phyloP scores from a whole-genome alignment of 331 rosid genomes.

The Acacia concinna region DNA sequence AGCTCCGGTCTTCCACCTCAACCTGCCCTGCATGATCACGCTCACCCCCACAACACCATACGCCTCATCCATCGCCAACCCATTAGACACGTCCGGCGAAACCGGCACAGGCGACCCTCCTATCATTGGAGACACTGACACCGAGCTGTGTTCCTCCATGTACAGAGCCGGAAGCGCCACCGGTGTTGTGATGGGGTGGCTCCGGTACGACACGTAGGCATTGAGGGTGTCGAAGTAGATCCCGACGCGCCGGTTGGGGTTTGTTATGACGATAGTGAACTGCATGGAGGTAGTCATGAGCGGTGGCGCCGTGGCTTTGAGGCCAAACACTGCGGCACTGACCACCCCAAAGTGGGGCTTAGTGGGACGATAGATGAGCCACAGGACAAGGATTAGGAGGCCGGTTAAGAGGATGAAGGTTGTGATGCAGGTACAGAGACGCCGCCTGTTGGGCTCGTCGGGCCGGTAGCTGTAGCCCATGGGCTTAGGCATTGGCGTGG shows the following conservation, averaged over 20 bases:
- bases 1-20: constrained; percentile 73
- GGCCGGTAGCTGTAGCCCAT: neutral
- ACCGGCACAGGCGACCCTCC: constrained; percentile 72
- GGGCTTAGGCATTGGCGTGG: constrained; percentile 11
- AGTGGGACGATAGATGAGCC: constrained; percentile 85
- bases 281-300: constrained; percentile 66
- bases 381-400: constrained; percentile 51
- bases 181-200: constrained; percentile 72
- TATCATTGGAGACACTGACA: constrained; percentile 65
- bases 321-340: constrained; percentile 62
- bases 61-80: constrained; percentile 49
- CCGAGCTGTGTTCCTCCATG: constrained; percentile 47
- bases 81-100: constrained; percentile 55
- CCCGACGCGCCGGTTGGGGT: constrained; percentile 75
- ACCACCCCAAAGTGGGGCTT: constrained; percentile 62
- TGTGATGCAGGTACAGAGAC: constrained; percentile 55
- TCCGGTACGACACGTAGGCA: constrained; percentile 50
- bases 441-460: constrained; percentile 31
- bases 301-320: constrained; percentile 63
- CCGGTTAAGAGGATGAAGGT: constrained; percentile 61
- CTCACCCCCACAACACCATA: constrained; percentile 68
- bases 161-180: constrained; percentile 56
- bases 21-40: constrained; percentile 61
- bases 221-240: constrained; percentile 65
- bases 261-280: constrained; percentile 64